Evolutionary conservation across 2,329 filamentous ascomycete species (phyloP).

Genomic region (Fusarium sp.): DNA sequence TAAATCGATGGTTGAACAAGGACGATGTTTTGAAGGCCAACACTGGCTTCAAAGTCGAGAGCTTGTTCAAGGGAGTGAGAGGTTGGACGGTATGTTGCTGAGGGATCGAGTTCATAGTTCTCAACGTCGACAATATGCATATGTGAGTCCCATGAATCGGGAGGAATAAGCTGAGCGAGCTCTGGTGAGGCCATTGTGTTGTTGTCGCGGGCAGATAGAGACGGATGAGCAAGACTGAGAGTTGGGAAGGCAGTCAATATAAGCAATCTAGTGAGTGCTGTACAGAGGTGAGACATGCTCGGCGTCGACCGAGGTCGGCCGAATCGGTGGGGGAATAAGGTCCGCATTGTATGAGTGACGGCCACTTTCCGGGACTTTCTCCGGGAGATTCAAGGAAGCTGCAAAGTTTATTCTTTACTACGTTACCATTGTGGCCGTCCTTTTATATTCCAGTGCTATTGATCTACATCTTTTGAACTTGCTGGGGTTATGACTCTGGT

Average conservation of each 20-base stretch:
- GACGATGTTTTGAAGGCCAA: conserved; percentile 66
- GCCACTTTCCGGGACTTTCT: not conserved
- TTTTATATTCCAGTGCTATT: not conserved
- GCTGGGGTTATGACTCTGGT: not conserved
- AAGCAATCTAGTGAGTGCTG: not conserved
- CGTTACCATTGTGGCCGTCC: not conserved
- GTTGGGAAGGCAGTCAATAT: not conserved
- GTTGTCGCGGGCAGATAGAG: not conserved
- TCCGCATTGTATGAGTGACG: conserved; percentile 1
- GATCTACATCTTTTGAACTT: not conserved
- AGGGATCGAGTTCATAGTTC: conserved; percentile 59
- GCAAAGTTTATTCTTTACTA: not conserved
- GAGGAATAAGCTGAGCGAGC: conserved; percentile 50
- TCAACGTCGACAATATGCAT: conserved; percentile 71
- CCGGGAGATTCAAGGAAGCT: not conserved
- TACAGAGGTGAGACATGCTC: not conserved
- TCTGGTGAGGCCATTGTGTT: not conserved
- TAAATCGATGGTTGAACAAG: conserved; percentile 72
- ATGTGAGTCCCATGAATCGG: conserved; percentile 68
- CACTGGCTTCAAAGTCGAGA: conserved; percentile 59
- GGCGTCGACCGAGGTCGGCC: conserved; percentile 22
- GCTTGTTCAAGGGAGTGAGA: conserved; percentile 63
- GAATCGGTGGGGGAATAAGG: conserved; percentile 26
- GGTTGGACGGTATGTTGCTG: conserved; percentile 63
- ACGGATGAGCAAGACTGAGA: not conserved